Base-by-base conservation (phyloP, 352 stramenopile genomes). In the Pilasporangium apinafurcum region DNA sequence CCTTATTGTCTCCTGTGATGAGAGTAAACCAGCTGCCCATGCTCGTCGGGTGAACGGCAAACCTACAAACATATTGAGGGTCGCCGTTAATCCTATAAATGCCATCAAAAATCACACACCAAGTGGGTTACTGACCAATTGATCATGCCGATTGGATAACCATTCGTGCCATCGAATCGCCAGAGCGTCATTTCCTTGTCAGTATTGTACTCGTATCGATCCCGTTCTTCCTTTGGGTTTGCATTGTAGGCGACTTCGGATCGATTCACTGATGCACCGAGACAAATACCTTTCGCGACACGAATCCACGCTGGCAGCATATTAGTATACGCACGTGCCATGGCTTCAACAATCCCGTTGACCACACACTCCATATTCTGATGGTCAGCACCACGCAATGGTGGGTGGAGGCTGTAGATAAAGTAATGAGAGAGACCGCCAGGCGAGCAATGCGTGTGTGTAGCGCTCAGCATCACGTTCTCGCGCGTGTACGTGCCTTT, bases 1-100 rank as follows among this genome's bases (percentile, higher is more conserved):
- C 68, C 51, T 96, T 96, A 67, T 97, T 97, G 62, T 97, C 91
- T 16, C 87, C 86, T 1, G 81, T 95, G 47, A 97, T 94, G n/a
- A 97, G 64, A 25, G 73, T 91, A 61, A 96, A 96, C 67, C 81
- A 96, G 38, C 86, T 95, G 41, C 89, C 91, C 86, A 97, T 95
- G 56, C 75, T 95, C 20, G 91, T 97, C 16, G 84, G 84, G 46
- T 97, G 91, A 20, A 97, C 88, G 5, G 87, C 80, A 56, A 97
- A 97, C 79, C 63, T 68, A 33, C n/a, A 33, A 8, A 25, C 17
- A 28, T 8, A n/a, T 17, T 32, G 7, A 42, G 27, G n/a, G n/a
- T n/a, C n/a, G n/a, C n/a, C n/a, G n/a, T n/a, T n/a, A n/a, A 1
- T 37, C 8, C 17, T 1, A 30, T 0, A 38, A 20, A 43, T 24